Base-by-base conservation (phyloP, 2,329 filamentous ascomycete genomes). In the Sarocladium brachiariae region DNA sequence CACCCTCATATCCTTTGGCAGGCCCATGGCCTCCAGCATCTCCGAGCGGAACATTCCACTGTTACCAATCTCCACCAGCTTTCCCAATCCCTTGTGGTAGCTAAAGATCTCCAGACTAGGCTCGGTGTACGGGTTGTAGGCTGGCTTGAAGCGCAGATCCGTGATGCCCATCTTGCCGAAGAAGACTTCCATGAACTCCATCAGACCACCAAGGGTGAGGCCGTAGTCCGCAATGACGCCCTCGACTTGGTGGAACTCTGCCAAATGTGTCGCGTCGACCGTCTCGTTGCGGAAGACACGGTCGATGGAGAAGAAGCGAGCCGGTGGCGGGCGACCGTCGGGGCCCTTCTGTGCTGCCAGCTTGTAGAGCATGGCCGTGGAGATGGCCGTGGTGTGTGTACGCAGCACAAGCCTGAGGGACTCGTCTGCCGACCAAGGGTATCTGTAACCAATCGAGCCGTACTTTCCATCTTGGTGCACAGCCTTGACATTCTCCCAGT, bases 261-360 rank as follows among this genome's bases (percentile, higher is more conserved):
- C 91, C 63, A 99, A 71, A 75, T 99, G 93, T 8, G 93, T 99
- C 13, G 91, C 91, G 63, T 99, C 93, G 52, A 99, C 91, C 2
- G 89, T 89, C 71, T 99, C 93, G 69, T 99, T 99, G 58, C 89
- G 83, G 84, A 99, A 99, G 54, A 99, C 93, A 50, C 93, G 84
- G 70, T 99, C 93, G 65, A 99, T 99, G 55, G 89, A 96, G 76
- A 99, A 99, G 75, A 96, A 97, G 55, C 91, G 84, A n/a, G 89
- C 90, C 31, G 81, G 78, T 14, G 77, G 79, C 43, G 78, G 77
- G 49, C 74, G 72, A 43, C 81, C 80, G 59, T 83, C 78, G 4
- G 89, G 87, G 13, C 88, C 86, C 53, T 88, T 90, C 64, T 87
- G 80, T 51, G 86, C 80, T 24, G 93, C 90, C 49, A 99, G 80